Conservation (phyloP, 176 grass and related monocot genomes). For the Ensete glaucum region DNA sequence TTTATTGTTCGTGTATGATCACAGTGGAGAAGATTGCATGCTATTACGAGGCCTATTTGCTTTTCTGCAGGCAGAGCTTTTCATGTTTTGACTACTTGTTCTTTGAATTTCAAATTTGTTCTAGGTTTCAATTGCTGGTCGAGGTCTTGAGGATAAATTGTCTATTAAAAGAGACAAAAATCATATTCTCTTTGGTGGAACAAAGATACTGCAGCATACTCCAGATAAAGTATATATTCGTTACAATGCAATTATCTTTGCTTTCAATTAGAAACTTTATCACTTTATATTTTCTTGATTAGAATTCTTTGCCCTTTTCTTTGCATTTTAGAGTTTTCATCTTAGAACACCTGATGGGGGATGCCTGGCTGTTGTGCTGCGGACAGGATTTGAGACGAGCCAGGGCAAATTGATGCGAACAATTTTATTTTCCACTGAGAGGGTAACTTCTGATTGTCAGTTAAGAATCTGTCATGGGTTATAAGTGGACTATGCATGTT, state of each 20-base stretch:
- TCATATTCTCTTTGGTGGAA: constrained; percentile 96
- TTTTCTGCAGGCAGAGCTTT: background rate
- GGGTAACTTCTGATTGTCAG: constrained; percentile 47
- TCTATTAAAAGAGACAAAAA: constrained; percentile 97
- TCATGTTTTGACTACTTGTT: background rate
- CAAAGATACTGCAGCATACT: constrained; percentile 97
- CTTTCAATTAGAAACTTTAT: constrained; percentile 3
- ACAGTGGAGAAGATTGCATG: background rate
- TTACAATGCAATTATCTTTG: constrained; percentile 9
- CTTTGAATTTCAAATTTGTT: constrained; percentile 22
- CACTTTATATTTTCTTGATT: constrained; percentile 14
- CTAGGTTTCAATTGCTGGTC: constrained; percentile 68
- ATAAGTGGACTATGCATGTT: background rate
- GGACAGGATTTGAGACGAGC: constrained; percentile 99
- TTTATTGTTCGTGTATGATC: too few species aligned
- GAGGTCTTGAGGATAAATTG: constrained; percentile 59
- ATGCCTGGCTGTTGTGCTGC: constrained; percentile 85
- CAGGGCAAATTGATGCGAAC: constrained; percentile 99
- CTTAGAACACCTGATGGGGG: constrained; percentile 92
- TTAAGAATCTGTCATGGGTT: constrained; percentile 16
- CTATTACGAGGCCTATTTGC: background rate
- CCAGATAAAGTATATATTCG: constrained; percentile 61
- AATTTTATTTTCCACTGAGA: constrained; percentile 98
- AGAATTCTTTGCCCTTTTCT: constrained; percentile 32
- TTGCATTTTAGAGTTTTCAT: constrained; percentile 56